Percentiles rank a stretch among this genome's conserved stretches.
phyloP scores from a whole-genome alignment of 345 rosid species.

The Heritiera fomes region DNA sequence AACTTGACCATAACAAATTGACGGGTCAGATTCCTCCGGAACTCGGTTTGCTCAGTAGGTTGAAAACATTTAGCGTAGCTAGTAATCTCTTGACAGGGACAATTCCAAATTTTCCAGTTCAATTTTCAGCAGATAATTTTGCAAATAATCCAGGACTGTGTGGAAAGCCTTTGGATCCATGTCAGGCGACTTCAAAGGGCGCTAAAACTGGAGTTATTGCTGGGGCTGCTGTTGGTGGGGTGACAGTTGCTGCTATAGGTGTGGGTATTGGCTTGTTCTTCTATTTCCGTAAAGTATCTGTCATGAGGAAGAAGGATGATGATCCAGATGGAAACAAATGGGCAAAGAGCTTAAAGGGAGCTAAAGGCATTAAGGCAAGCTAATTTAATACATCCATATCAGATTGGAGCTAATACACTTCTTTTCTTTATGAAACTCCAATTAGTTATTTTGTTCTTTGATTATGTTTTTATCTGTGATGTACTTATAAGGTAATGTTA shows the following conservation, averaged over 20 bases:
- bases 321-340: constrained; percentile 96
- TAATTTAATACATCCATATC: constrained; percentile 17
- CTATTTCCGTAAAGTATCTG: constrained; percentile 52
- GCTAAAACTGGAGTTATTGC: constrained; percentile 46
- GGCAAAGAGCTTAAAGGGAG: constrained; percentile 71
- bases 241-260: constrained; percentile 61
- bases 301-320: constrained; percentile 67
- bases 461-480: background rate
- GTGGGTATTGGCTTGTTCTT: constrained; percentile 51
- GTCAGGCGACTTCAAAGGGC: constrained; percentile 31
- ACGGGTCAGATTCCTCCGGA: constrained; percentile 57
- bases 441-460: background rate
- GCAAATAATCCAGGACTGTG: constrained; percentile 66
- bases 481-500: constrained; percentile 24
- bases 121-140: constrained; percentile 3
- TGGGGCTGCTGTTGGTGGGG: constrained; percentile 70
- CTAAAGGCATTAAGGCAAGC: constrained; percentile 70
- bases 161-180: constrained; percentile 51
- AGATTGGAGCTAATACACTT: background rate
- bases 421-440: constrained; percentile 16
- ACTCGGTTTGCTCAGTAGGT: constrained; percentile 50
- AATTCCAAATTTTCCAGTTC: constrained; percentile 30
- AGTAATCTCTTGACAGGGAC: constrained; percentile 64
- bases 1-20: constrained; percentile 62
- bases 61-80: constrained; percentile 54